Conservation (phyloP, 2,329 filamentous ascomycete species). For the Monosporascus sp. region DNA sequence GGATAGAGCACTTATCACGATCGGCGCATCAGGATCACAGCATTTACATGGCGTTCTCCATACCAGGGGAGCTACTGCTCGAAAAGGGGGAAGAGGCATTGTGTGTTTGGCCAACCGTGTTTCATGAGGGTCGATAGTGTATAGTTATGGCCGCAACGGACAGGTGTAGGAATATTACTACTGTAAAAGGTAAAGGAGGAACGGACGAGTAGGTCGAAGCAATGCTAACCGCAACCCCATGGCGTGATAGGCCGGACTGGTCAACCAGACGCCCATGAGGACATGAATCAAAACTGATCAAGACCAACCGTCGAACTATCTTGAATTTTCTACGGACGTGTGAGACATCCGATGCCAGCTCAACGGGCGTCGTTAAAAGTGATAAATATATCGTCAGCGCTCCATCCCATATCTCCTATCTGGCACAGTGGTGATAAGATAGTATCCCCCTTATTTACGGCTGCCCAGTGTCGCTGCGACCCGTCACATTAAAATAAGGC, state of each 20-base stretch:
- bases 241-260: background rate
- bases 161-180: background rate
- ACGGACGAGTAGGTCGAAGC: background rate
- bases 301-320: background rate
- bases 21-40: background rate
- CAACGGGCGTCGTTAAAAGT: background rate
- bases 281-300: background rate
- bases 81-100: background rate
- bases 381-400: background rate
- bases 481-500: too few species aligned
- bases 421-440: too few species aligned
- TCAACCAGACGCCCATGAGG: background rate
- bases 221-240: background rate
- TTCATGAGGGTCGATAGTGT: background rate
- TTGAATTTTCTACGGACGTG: too few species aligned
- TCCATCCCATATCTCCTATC: too few species aligned
- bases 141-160: background rate
- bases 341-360: background rate
- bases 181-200: background rate
- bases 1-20: background rate
- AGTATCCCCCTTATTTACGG: too few species aligned
- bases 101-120: background rate
- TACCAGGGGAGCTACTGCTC: background rate
- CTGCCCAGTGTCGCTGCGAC: too few species aligned
- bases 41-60: background rate